Evolutionary conservation across 257 asterid genomes (phyloP), one percentile per base, ranked within the genome.

Genomic region (Solanum ossicruentum): DNA sequence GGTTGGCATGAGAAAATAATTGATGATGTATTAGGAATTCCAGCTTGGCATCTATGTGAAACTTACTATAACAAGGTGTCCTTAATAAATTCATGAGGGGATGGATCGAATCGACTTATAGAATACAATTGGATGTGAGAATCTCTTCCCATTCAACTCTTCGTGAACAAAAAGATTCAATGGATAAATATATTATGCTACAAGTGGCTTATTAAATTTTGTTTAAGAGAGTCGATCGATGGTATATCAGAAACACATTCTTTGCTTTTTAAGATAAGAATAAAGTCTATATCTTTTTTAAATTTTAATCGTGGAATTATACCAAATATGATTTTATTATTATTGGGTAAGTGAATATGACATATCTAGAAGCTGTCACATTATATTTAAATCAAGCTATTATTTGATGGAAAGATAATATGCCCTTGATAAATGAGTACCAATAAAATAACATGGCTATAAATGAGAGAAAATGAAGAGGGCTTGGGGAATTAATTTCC

Each of bases 1-100:
- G 90, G 87, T 12, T 93, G 96, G 96, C 85, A 84, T 56, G 95
- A 95, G 58, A 87, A 79, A 47, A 89, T 20, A 69, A 70, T 92
- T 60, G 91, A 86, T 28, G 85, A 85, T 21, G 90, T 88, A 39
- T 67, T 93, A 28, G 97, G 94, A 45, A 66, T 77, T 88, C 85
- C 92, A 41, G 88, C 83, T 56, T 84, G 81, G 69, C 60, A 85
- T 82, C 73, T 89, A 9, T 91, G 95, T 85, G 78, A 85, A 72
- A 39, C 11, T 51, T 28, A 86, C 12, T 87, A 86, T 82, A 32
- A 67, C 36, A 21, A 15, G 7, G 5, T 66, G 5, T 18, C 32
- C 0, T 32, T n/a, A n/a, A n/a, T n/a, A n/a, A n/a, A n/a, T n/a
- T n/a, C n/a, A n/a, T n/a, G n/a, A n/a, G n/a, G n/a, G n/a, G n/a